Conservation (phyloP, 2,329 filamentous ascomycete genomes). For the Colletotrichum graminicola region DNA sequence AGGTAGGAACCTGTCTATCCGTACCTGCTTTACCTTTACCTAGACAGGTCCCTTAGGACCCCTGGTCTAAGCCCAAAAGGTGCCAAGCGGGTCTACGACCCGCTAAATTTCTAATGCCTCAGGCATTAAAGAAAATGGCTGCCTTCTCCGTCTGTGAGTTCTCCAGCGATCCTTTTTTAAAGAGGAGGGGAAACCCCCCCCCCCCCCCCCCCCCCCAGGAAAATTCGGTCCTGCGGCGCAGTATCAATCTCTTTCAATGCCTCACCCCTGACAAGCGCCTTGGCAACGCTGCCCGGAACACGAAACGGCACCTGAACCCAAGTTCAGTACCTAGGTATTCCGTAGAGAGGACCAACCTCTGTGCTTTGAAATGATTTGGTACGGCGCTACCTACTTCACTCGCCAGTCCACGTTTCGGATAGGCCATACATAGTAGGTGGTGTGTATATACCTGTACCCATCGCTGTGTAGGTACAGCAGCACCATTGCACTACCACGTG, state of each 20-base stretch:
- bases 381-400: not conserved
- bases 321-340: not conserved
- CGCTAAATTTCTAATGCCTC: not conserved
- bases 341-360: not conserved
- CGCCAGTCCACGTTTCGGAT: no score
- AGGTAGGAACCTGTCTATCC: no score
- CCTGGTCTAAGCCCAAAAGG: slow-evolving; percentile 7
- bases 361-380: not conserved
- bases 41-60: not conserved
- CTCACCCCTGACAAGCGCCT: not conserved
- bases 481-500: no score
- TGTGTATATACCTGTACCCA: no score
- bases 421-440: no score
- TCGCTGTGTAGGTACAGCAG: no score
- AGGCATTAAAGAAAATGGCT: not conserved
- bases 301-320: not conserved
- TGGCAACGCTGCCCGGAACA: not conserved
- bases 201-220: no score
- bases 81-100: not conserved
- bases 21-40: not conserved
- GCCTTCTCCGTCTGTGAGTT: not conserved
- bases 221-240: no score
- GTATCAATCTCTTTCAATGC: slow-evolving; percentile 6
- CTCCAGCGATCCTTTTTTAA: no score
- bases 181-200: no score